Base-by-base conservation (phyloP, 768 basidiomycete species). In the Agaricus bisporus region DNA sequence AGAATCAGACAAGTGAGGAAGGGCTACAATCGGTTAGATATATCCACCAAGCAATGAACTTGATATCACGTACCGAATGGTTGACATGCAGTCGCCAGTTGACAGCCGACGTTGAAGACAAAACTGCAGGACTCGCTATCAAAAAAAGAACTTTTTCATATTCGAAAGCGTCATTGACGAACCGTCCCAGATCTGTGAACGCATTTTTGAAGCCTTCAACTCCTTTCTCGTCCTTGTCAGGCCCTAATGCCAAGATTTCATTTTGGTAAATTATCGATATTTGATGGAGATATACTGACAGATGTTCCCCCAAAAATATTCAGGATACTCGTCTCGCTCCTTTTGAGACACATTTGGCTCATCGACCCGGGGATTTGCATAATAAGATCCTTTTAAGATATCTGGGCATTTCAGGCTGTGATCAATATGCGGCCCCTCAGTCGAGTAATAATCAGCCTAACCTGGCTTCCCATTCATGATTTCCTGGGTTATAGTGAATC, bases 401-500 rank as follows among this genome's bases (percentile, higher is more conserved):
- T 98, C 93, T 85, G 58, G 25, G 48, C 35, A 39, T 22, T 48
- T 22, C 11, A 49, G 26, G 17, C 14, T 44, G 8, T 29, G 11
- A 54, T 48, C 6, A n/a, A 43, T 35, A 43, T 17, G 17, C 52
- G 25, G 11, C 12, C 14, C 22, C 26, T 25, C 38, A 18, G 5
- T 42, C 47, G 14, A 11, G 18, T 17, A 47, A 38, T 6, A 14
- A 41, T 36, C 12, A 35, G 25, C 32, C 64, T 58, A 56, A 80
- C 87, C 90, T 59, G 87, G 89, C 60, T 82, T 86, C 28, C 95
- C 95, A 62, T 98, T 98, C 94, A 98, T 97, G 43, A 95, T 82
- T 76, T 98, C 95, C 84, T 91, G 20, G 25, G 46, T 29, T 32
- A 51, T 45, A 38, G 41, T 46, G n/a, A 45, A 42, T 52, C 36